Evolutionary conservation across 148 eudicot genomes (phyloP).

Genomic region (Vaccinium corymbosum): DNA sequence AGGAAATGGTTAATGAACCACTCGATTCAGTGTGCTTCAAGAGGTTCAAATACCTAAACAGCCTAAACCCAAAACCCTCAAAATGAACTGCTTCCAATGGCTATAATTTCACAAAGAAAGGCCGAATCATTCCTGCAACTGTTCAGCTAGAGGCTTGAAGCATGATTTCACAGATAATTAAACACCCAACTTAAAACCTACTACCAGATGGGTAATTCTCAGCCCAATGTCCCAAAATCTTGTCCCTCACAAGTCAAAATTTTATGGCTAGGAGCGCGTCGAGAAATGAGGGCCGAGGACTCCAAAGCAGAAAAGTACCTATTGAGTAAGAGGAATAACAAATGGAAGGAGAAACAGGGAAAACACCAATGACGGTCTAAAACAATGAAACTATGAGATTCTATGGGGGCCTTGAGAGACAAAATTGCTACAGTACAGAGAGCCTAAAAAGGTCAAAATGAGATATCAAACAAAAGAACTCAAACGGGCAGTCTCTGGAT

Average conservation of each 20-base stretch:
- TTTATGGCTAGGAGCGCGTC: background rate
- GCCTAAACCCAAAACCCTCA: background rate
- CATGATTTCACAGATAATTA: background rate
- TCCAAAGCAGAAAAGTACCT: background rate
- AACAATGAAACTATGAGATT: conserved; percentile 3
- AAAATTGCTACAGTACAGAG: background rate
- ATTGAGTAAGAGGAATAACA: background rate
- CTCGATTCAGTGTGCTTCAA: background rate
- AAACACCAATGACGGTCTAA: background rate
- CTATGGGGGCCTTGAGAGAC: conserved; percentile 9
- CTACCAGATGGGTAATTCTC: background rate
- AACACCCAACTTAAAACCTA: background rate
- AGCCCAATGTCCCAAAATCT: background rate
- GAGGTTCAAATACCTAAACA: background rate
- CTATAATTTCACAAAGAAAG: background rate
- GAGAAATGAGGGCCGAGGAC: background rate
- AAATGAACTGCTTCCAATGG: background rate
- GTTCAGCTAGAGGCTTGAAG: background rate
- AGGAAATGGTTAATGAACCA: background rate
- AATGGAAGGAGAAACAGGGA: background rate
- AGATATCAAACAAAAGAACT: background rate
- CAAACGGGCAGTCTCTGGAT: conserved; percentile 11
- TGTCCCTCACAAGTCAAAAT: background rate
- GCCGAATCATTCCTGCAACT: background rate
- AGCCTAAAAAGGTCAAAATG: background rate